A percentile compares a stretch with the other conserved stretches of the same genome.
Conservation (phyloP, 441 rosid genomes). For the Mallotus japonicus region DNA sequence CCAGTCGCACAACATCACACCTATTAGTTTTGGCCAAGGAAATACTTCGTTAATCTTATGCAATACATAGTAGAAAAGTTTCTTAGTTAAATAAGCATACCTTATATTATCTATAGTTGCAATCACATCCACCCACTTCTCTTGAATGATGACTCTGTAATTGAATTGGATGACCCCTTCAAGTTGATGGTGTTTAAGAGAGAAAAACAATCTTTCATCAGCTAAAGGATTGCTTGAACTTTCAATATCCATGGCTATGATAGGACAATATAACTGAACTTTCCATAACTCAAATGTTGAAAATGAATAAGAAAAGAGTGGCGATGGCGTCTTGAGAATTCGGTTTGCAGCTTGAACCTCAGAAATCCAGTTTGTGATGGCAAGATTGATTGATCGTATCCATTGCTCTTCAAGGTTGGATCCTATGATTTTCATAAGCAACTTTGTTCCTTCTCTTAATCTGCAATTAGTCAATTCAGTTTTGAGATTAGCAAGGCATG, state of each 20-base stretch:
- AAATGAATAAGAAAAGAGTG: slow-evolving; percentile 66
- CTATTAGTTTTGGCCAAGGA: slow-evolving; percentile 24
- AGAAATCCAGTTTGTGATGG: slow-evolving; percentile 69
- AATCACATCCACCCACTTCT: slow-evolving; percentile 59
- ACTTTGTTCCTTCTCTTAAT: slow-evolving; percentile 50
- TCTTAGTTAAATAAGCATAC: slow-evolving; percentile 25
- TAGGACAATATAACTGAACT: slow-evolving; percentile 74
- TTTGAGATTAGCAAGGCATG: slow-evolving; percentile 55
- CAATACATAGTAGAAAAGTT: not conserved
- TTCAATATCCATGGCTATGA: slow-evolving; percentile 76
- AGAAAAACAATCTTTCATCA: slow-evolving; percentile 66
- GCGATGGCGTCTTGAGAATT: slow-evolving; percentile 58
- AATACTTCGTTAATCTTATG: not conserved
- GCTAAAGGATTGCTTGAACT: slow-evolving; percentile 40
- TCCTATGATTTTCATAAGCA: slow-evolving; percentile 65
- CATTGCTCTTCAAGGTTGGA: slow-evolving; percentile 82
- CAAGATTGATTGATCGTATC: slow-evolving; percentile 84
- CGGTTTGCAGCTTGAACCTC: slow-evolving; percentile 42
- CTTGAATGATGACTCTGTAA: slow-evolving; percentile 45
- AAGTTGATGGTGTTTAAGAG: slow-evolving; percentile 81
- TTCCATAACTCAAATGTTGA: slow-evolving; percentile 76
- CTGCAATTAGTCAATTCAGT: slow-evolving; percentile 41
- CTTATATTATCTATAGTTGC: slow-evolving; percentile 79
- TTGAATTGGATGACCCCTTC: slow-evolving; percentile 84
- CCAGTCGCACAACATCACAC: slow-evolving; percentile 57